A percentile compares a stretch with the other conserved stretches of the same genome.
These are phyloP conservation scores for Gastrolobium villosum DNA, from an alignment of 306 rosid species.

Conservation along the genomic window DNA sequence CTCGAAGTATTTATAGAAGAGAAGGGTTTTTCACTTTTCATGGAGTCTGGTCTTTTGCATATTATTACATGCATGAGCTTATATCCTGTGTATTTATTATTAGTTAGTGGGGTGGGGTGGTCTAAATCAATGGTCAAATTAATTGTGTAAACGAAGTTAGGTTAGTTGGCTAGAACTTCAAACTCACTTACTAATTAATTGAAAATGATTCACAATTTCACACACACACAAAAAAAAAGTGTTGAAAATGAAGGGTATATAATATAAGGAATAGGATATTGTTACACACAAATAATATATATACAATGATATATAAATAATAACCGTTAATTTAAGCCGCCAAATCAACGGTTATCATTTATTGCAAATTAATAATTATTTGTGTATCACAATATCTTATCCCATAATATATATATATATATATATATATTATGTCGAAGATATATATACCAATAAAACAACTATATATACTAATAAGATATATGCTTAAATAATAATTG, in stretches of 20 bases:
- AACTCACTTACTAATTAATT: slow-evolving; percentile 14
- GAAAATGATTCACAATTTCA: not conserved
- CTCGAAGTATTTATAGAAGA: slow-evolving; percentile 55
- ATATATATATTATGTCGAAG: not conserved
- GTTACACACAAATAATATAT: too few species aligned
- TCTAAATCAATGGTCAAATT: slow-evolving; percentile 52
- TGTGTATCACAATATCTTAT: too few species aligned
- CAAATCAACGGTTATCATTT: too few species aligned
- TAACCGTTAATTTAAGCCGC: too few species aligned
- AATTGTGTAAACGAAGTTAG: slow-evolving; percentile 43
- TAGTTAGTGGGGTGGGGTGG: slow-evolving; percentile 53
- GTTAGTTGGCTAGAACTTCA: slow-evolving; percentile 39
- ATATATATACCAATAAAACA: not conserved
- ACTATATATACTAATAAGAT: not conserved
- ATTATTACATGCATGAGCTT: slow-evolving; percentile 18
- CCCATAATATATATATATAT: too few species aligned
- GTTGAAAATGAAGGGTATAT: too few species aligned
- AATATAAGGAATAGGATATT: too few species aligned
- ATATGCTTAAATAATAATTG: not conserved
- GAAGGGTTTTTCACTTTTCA: not conserved
- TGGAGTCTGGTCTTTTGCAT: not conserved
- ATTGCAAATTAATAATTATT: too few species aligned
- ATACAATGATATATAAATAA: too few species aligned
- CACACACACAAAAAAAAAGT: too few species aligned
- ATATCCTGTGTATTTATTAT: not conserved